Evolutionary conservation across 2,329 filamentous ascomycete species (phyloP).

Genomic region (Fusarium citri): DNA sequence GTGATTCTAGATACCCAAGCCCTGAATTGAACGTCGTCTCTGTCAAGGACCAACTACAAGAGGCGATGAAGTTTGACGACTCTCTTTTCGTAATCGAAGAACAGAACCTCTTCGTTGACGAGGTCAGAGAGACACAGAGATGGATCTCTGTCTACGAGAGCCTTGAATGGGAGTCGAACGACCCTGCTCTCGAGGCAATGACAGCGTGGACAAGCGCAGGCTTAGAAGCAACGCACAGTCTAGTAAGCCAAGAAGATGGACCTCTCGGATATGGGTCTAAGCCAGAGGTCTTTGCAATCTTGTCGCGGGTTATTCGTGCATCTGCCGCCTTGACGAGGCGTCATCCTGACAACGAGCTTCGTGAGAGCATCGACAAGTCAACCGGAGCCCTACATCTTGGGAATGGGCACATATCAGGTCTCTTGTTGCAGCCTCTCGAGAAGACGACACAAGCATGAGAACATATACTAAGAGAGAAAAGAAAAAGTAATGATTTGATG

Average conservation of each 20-base stretch:
- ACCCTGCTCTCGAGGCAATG: slow-evolving; percentile 46
- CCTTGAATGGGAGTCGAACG: slow-evolving; percentile 39
- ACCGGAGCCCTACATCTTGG: slow-evolving; percentile 6
- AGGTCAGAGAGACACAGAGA: slow-evolving; percentile 76
- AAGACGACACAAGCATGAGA: slow-evolving; percentile 4
- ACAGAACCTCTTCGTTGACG: slow-evolving; percentile 93
- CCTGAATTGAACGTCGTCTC: slow-evolving; percentile 21
- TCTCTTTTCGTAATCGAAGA: slow-evolving; percentile 89
- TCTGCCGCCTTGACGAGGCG: slow-evolving; percentile 51
- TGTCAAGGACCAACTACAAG: slow-evolving; percentile 56
- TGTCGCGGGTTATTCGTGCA: slow-evolving; percentile 59
- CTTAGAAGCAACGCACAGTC: slow-evolving; percentile 56
- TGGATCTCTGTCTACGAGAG: slow-evolving; percentile 69
- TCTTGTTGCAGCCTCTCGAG: slow-evolving; percentile 42
- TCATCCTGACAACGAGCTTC: slow-evolving; percentile 22
- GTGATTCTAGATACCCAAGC: slow-evolving; percentile 31
- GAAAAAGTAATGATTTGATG: slow-evolving; percentile 24
- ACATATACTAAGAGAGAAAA: slow-evolving; percentile 1
- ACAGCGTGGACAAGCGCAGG: slow-evolving; percentile 64
- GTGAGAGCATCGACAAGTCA: slow-evolving; percentile 23
- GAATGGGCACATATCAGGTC: slow-evolving; percentile 45
- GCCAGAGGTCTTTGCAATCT: slow-evolving; percentile 73
- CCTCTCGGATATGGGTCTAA: slow-evolving; percentile 79
- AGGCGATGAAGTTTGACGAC: slow-evolving; percentile 67
- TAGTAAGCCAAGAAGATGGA: slow-evolving; percentile 63